These are phyloP conservation scores for Pseudomonodictys pantanalensis DNA, from an alignment of 495 filamentous ascomycete species.

Conservation along the genomic window DNA sequence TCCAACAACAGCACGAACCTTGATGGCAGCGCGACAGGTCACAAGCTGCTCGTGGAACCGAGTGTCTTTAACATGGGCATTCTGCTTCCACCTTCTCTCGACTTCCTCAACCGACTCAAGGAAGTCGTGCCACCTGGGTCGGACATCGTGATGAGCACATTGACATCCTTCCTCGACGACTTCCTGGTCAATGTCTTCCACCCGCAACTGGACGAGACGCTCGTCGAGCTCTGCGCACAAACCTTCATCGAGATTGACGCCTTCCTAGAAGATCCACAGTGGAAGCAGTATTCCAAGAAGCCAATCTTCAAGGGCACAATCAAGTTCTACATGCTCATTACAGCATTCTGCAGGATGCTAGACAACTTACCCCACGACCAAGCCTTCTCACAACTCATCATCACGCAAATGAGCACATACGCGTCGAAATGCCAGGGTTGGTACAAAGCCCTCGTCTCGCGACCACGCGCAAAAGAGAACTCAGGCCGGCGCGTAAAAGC, in stretches of 20 bases:
- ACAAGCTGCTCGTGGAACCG: slow-evolving; percentile 88
- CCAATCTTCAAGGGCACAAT: slow-evolving; percentile 93
- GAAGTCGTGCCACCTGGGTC: slow-evolving; percentile 82
- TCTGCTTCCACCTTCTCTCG: slow-evolving; percentile 86
- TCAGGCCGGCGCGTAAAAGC: slow-evolving; percentile 59
- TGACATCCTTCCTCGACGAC: slow-evolving; percentile 96
- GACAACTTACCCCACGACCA: slow-evolving; percentile 95
- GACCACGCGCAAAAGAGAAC: slow-evolving; percentile 48
- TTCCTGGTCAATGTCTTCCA: slow-evolving; percentile 98
- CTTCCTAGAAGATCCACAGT: slow-evolving; percentile 83
- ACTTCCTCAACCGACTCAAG: slow-evolving; percentile 87
- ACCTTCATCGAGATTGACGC: slow-evolving; percentile 81
- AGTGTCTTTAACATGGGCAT: slow-evolving; percentile 98
- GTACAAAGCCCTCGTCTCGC: slow-evolving; percentile 60
- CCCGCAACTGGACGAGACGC: slow-evolving; percentile 91
- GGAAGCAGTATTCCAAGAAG: slow-evolving; percentile 69
- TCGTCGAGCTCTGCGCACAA: slow-evolving; percentile 79
- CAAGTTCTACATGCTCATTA: slow-evolving; percentile 81
- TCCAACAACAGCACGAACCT: slow-evolving; percentile 46
- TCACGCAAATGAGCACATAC: slow-evolving; percentile 84
- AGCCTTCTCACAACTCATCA: slow-evolving; percentile 85
- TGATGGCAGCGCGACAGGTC: slow-evolving; percentile 63
- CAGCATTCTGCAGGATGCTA: slow-evolving; percentile 89
- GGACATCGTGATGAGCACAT: slow-evolving; percentile 78
- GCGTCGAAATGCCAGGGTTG: slow-evolving; percentile 87